phyloP scores from a whole-genome alignment of 495 filamentous ascomycete species.

The Neurospora discreta region DNA sequence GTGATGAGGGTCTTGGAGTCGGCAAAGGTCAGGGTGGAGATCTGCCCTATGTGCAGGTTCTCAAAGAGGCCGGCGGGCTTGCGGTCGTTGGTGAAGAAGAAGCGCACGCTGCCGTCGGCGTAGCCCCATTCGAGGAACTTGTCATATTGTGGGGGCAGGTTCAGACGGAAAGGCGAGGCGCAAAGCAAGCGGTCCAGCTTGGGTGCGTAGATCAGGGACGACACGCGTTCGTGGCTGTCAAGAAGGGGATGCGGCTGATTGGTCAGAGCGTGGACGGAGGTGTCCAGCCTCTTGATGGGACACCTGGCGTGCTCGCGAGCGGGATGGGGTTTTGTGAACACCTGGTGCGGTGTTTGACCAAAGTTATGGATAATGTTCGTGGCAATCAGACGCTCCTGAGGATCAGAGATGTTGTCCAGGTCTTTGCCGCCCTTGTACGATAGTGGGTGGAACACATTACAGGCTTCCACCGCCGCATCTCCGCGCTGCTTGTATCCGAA shows the following conservation, averaged over 20 bases:
- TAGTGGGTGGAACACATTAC: conserved; percentile 91
- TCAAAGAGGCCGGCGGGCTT: conserved; percentile 72
- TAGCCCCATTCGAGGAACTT: conserved; percentile 96
- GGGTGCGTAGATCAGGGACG: conserved; percentile 62
- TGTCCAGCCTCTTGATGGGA: conserved; percentile 60
- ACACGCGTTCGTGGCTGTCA: conserved; percentile 69
- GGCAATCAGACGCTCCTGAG: conserved; percentile 68
- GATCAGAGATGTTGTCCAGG: conserved; percentile 83
- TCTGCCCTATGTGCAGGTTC: conserved; percentile 79
- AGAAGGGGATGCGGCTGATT: conserved; percentile 73
- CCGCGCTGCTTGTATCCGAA: conserved; percentile 94
- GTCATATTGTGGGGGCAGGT: conserved; percentile 78
- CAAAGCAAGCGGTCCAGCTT: conserved; percentile 79
- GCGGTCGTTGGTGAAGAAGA: conserved; percentile 58
- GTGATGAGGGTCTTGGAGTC: conserved; percentile 87
- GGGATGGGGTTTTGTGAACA: conserved; percentile 74
- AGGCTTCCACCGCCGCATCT: conserved; percentile 79
- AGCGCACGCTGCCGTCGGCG: conserved; percentile 82
- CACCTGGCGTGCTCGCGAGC: conserved; percentile 54
- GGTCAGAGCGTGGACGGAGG: conserved; percentile 62
- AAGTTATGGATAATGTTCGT: conserved; percentile 98
- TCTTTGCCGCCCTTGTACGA: conserved; percentile 92
- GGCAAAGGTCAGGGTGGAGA: conserved; percentile 70
- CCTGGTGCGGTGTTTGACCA: conserved; percentile 91
- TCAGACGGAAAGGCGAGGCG: conserved; percentile 69